Base-by-base conservation (phyloP, 2,329 filamentous ascomycete genomes). In the Arthroderma sp. region DNA sequence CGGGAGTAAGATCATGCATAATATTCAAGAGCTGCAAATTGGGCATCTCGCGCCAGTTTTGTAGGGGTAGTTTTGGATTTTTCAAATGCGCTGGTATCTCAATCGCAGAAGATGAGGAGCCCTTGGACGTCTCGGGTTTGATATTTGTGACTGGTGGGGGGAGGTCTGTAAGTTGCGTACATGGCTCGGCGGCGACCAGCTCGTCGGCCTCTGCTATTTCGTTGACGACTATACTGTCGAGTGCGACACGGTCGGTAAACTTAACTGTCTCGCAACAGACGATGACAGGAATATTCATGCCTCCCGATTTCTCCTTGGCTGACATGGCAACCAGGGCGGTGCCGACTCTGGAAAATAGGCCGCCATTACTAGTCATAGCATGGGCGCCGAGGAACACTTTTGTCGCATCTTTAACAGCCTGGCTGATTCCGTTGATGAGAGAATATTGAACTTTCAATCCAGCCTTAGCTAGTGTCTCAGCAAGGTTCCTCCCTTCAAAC, bases 211-310 rank as follows among this genome's bases (percentile, higher is more conserved):
- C 79, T 73, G 82, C 90, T 61, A 96, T 85, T 75, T 98, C 93
- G 70, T 98, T 98, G 66, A 89, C 85, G 43, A 93, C 91, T 63
- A 97, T 88, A 23, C 89, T 91, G 73, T 97, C 93, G 13, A 94
- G 82, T 5, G 89, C 87, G 9, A 96, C 88, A 58, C 89, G 85
- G 65, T 89, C 84, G 66, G 93, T 87, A 70, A 97, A 96, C 73
- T 97, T 98, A 74, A 97, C 85, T 2, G 87, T 93, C 75, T 97
- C 91, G 71, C 89, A 95, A 59, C 94, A 86, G 2, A 94, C 88
- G 35, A 94, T 84, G 59, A 97, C 88, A 0, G 88, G 87, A 38
- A 91, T 81, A 58, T 86, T 84, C 19, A 83, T 78, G 4, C 72
- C 73, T 37, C 72, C 71, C 13, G 68, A 67, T 37, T 71, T 72